These are phyloP conservation scores for Sporothrix pallida DNA, from an alignment of 2,329 filamentous ascomycete species.

Conservation along the genomic window DNA sequence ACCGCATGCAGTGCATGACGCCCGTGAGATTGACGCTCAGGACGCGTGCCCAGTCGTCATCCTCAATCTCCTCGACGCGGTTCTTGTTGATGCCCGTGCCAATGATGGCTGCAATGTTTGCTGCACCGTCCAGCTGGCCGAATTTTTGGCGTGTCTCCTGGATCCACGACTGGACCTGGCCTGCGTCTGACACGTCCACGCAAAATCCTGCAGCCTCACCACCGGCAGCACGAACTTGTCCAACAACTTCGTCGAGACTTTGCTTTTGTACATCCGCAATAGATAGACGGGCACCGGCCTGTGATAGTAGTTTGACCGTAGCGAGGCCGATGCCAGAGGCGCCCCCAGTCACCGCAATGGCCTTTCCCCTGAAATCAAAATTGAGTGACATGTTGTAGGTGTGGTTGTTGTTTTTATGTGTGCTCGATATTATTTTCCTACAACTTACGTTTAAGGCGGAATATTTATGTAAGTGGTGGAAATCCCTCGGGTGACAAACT, in stretches of 20 bases:
- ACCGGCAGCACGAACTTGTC: not conserved
- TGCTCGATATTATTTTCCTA: not conserved
- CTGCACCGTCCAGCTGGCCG: conserved; percentile 61
- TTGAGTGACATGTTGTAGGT: not conserved
- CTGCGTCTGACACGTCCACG: conserved; percentile 15
- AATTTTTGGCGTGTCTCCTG: conserved; percentile 52
- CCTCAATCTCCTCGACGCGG: conserved; percentile 50
- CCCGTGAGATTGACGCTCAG: conserved; percentile 57
- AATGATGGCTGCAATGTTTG: conserved; percentile 60
- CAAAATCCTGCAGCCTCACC: not conserved
- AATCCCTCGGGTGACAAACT: too few species aligned
- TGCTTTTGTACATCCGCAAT: conserved; percentile 52
- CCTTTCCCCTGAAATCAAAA: conserved; percentile 5
- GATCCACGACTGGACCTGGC: conserved; percentile 55
- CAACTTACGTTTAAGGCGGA: too few species aligned
- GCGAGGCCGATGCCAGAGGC: conserved; percentile 55
- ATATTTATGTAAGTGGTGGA: too few species aligned
- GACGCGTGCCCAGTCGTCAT: conserved; percentile 56
- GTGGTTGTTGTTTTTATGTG: not conserved
- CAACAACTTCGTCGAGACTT: conserved; percentile 34
- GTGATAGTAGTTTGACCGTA: conserved; percentile 50
- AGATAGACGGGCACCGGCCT: conserved; percentile 51
- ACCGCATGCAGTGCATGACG: conserved; percentile 57
- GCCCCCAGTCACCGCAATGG: conserved; percentile 38
- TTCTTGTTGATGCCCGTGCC: conserved; percentile 49